These are phyloP conservation scores for Hypoxylon intermedium DNA, from an alignment of 495 filamentous ascomycete genomes.

Conservation along the genomic window DNA sequence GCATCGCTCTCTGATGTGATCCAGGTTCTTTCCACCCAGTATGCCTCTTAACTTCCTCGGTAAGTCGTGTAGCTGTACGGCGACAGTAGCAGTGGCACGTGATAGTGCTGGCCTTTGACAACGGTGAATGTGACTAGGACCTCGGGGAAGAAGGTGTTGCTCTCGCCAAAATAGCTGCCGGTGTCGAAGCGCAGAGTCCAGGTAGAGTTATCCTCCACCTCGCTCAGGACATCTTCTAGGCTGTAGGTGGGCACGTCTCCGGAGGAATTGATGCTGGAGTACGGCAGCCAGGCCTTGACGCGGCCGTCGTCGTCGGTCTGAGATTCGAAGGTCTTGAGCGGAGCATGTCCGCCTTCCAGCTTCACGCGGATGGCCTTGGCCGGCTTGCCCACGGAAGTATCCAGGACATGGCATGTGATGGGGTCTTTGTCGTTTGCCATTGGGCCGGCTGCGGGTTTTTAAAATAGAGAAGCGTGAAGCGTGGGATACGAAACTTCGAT, in stretches of 20 bases:
- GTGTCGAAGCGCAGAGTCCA: constrained; percentile 84
- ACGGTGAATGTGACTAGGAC: constrained; percentile 88
- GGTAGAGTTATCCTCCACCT: constrained; percentile 41
- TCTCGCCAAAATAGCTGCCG: constrained; percentile 75
- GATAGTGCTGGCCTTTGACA: constrained; percentile 77
- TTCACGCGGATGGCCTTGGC: constrained; percentile 82
- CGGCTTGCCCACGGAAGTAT: constrained; percentile 66
- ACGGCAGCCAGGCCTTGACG: constrained; percentile 76
- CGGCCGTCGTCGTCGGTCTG: constrained; percentile 87
- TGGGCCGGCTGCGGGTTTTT: neutral
- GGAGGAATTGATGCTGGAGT: constrained; percentile 50
- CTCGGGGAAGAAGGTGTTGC: constrained; percentile 85
- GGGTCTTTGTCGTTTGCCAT: constrained; percentile 54
- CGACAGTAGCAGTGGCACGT: constrained; percentile 88
- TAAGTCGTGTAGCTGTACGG: constrained; percentile 96
- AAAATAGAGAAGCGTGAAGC: no score
- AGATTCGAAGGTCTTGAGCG: constrained; percentile 66
- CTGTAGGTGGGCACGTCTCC: constrained; percentile 61
- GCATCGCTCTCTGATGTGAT: neutral
- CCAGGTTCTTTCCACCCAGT: neutral
- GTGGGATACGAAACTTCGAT: neutral
- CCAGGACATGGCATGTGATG: constrained; percentile 69
- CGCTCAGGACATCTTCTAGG: constrained; percentile 56
- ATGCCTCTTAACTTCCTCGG: constrained; percentile 66
- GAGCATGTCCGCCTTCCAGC: constrained; percentile 68